Evolutionary conservation across 164 flowering plant genomes (phyloP).

Genomic region (Vitis riparia): DNA sequence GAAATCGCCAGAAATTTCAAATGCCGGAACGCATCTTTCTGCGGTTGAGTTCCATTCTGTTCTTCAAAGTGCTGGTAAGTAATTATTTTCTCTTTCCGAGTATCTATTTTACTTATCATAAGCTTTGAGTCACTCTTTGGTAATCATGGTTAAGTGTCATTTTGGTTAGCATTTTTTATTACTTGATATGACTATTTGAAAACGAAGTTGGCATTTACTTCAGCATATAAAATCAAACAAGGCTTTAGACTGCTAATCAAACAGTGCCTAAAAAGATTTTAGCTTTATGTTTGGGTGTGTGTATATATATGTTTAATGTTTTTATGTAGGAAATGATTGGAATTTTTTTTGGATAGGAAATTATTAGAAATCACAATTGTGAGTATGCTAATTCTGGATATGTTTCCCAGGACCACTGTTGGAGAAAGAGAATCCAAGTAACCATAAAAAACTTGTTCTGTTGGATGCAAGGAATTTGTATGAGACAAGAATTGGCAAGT

Average conservation of each 20-base stretch:
- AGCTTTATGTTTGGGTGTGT: too few species aligned
- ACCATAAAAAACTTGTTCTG: conserved; percentile 40
- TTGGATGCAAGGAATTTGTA: conserved; percentile 94
- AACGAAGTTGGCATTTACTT: too few species aligned
- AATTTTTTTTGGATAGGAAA: background rate
- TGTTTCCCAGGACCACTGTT: conserved; percentile 29
- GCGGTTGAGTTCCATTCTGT: conserved; percentile 85
- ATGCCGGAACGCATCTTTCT: conserved; percentile 88
- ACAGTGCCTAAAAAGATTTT: too few species aligned
- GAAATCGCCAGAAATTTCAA: conserved; percentile 61
- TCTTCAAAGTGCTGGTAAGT: conserved; percentile 64
- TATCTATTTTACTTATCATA: background rate
- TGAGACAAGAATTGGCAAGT: conserved; percentile 97
- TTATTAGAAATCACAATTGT: background rate
- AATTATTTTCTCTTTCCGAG: background rate
- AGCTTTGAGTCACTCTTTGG: background rate
- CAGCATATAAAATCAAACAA: too few species aligned
- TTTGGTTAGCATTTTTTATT: too few species aligned
- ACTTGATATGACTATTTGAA: too few species aligned
- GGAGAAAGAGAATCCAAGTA: conserved; percentile 28
- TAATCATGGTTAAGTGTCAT: background rate
- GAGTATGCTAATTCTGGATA: conserved; percentile 5
- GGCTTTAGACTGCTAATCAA: too few species aligned
- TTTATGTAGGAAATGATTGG: too few species aligned
- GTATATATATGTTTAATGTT: too few species aligned